Conservation (phyloP, 192 early-diverging fungal species). For the Podila minutissima region DNA sequence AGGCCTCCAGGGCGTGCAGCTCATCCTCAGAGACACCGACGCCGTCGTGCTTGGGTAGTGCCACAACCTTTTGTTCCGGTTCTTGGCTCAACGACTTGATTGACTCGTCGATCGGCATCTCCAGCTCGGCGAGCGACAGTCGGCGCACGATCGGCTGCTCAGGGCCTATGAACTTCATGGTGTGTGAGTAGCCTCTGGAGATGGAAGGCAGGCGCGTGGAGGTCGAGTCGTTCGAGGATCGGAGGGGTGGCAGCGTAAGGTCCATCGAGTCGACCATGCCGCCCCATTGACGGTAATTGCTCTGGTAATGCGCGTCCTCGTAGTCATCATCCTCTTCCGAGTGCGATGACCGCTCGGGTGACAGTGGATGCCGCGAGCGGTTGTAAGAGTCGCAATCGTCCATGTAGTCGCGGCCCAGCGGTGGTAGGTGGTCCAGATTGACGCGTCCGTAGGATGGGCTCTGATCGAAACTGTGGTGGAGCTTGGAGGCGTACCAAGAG, state of each 20-base stretch:
- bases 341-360: slow-evolving; percentile 33
- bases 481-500: slow-evolving; percentile 50
- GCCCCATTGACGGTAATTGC: slow-evolving; percentile 11
- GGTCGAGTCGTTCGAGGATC: background rate
- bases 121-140: slow-evolving; percentile 39
- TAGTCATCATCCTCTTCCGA: slow-evolving; percentile 32
- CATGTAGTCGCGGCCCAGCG: slow-evolving; percentile 14
- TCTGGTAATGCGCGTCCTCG: background rate
- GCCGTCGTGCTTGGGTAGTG: slow-evolving; percentile 18
- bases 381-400: slow-evolving; percentile 7
- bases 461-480: slow-evolving; percentile 25
- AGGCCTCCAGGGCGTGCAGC: slow-evolving; percentile 44
- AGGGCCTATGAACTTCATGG: slow-evolving; percentile 12
- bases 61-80: background rate
- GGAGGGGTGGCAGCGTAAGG: slow-evolving; percentile 26
- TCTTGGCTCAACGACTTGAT: slow-evolving; percentile 26
- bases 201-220: slow-evolving; percentile 32
- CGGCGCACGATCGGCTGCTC: slow-evolving; percentile 14
- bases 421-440: slow-evolving; percentile 30
- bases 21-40: slow-evolving; percentile 47
- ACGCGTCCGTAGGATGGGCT: slow-evolving; percentile 3
- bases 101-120: slow-evolving; percentile 35
- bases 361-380: slow-evolving; percentile 34
- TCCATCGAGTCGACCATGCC: slow-evolving; percentile 29
- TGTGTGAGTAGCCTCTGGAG: slow-evolving; percentile 1